Conservation (phyloP, 2,329 filamentous ascomycete species). For the Fusarium bulbicola region DNA sequence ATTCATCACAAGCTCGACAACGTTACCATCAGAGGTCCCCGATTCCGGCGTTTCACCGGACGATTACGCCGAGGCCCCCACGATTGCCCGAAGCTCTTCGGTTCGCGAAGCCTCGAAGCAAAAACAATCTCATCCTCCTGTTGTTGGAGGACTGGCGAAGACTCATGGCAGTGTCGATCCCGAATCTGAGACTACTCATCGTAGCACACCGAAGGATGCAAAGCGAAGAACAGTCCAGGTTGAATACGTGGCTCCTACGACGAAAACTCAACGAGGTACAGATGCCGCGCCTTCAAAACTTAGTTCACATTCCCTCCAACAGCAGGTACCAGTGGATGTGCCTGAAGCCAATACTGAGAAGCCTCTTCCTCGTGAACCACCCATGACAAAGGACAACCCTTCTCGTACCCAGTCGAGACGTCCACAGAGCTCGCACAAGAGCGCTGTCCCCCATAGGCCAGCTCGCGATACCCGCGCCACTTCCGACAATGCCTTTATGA, state of each 20-base stretch:
- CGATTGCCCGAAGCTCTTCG: slow-evolving; percentile 85
- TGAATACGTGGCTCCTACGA: slow-evolving; percentile 93
- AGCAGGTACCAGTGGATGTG: slow-evolving; percentile 56
- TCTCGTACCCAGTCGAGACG: slow-evolving; percentile 52
- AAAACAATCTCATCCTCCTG: slow-evolving; percentile 59
- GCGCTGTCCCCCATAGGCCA: slow-evolving; percentile 37
- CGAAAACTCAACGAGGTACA: slow-evolving; percentile 79
- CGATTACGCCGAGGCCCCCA: slow-evolving; percentile 65
- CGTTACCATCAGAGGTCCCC: slow-evolving; percentile 84
- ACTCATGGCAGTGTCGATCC: slow-evolving; percentile 80
- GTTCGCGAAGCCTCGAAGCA: slow-evolving; percentile 86
- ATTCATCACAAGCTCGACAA: slow-evolving; percentile 96
- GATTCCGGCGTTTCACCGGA: slow-evolving; percentile 74
- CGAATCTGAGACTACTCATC: slow-evolving; percentile 64
- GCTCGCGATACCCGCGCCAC: slow-evolving; percentile 50
- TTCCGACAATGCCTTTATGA: slow-evolving; percentile 55
- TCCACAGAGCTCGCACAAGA: slow-evolving; percentile 59
- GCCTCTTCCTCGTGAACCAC: slow-evolving; percentile 67
- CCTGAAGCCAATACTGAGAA: slow-evolving; percentile 58
- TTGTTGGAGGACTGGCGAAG: slow-evolving; percentile 71
- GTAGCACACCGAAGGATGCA: slow-evolving; percentile 80
- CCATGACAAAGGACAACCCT: slow-evolving; percentile 56
- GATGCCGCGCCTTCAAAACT: slow-evolving; percentile 40
- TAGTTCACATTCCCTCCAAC: slow-evolving; percentile 46
- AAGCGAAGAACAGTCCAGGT: slow-evolving; percentile 96